Percentiles rank a stretch among this genome's conserved stretches.
phyloP scores from a whole-genome alignment of 2,329 filamentous ascomycete genomes.

The Aspergillus aculeatus region DNA sequence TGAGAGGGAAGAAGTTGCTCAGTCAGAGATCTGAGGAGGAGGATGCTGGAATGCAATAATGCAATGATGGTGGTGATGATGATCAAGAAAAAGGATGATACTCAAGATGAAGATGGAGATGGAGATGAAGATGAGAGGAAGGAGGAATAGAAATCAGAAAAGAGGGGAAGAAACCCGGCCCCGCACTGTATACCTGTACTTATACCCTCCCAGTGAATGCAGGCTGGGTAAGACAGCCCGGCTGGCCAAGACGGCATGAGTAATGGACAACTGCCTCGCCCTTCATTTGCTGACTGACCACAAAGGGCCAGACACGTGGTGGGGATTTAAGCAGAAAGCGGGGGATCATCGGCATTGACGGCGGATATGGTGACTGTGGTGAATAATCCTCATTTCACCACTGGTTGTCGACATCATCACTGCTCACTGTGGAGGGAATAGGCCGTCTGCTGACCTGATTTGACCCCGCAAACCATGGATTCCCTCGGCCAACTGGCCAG shows the following conservation, averaged over 20 bases:
- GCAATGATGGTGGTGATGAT: too few species aligned
- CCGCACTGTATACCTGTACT: not conserved
- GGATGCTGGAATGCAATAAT: too few species aligned
- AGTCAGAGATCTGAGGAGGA: too few species aligned
- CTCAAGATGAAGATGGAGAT: too few species aligned
- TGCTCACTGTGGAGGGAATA: not conserved
- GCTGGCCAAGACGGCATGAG: not conserved
- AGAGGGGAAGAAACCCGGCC: not conserved
- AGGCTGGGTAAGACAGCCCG: not conserved
- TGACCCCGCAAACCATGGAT: too few species aligned
- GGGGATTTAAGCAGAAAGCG: not conserved
- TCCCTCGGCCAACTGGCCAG: too few species aligned
- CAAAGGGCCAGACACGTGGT: not conserved
- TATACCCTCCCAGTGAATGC: not conserved
- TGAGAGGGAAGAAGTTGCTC: too few species aligned
- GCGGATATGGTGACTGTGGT: not conserved
- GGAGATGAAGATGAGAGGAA: too few species aligned
- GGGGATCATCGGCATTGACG: not conserved
- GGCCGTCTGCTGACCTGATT: too few species aligned
- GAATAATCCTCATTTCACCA: not conserved
- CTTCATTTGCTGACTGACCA: not conserved
- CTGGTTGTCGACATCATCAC: not conserved
- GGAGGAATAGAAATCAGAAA: too few species aligned
- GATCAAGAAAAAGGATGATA: too few species aligned
- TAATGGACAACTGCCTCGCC: not conserved